Evolutionary conservation across 495 filamentous ascomycete species (phyloP), one percentile per base, ranked within the genome.

Genomic region (Talaromyces trachyspermus): DNA sequence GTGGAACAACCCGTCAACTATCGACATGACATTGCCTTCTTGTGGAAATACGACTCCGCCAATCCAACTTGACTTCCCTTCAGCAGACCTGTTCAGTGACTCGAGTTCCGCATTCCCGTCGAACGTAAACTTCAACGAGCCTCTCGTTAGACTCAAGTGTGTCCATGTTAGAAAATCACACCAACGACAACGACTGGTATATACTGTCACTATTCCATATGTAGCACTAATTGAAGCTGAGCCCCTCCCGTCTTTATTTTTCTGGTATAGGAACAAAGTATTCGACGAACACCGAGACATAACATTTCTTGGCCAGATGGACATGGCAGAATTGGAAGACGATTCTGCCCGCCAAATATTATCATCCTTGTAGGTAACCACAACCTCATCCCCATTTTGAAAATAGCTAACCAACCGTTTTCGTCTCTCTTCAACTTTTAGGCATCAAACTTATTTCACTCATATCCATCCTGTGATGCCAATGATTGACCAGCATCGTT

Each of bases 401-500:
- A 14, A 14, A 36, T 24, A 20, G 29, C 8, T 17, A 24, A 24
- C n/a, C 12, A 3, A 7, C 22, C 11, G 7, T 19, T 24, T 19
- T 24, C 12, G 18, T 19, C 9, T 14, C 22, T 14, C 20, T 11
- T 41, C 50, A 15, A 37, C 33, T 38, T 38, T 23, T 41, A 53
- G 50, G 22, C 50, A 53, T 25, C 46, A 49, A 20, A 49, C 42
- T 11, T 53, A 53, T 30, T 53, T 53, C 27, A 40, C 44, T 27
- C 14, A 43, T 23, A 43, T 53, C 19, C 48, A 53, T 49, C 37
- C 50, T 20, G 46, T 53, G n/a, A 23, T 53, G n/a, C 50, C 50
- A 7, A 49, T 53, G 23, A 14, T 49, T 17, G 45, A 48, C 24
- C 46, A 18, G 29, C 35, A 46, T 26, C 46, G 50, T 18, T 53